Evolutionary conservation across 2,329 filamentous ascomycete genomes (phyloP), one percentile per base, ranked within the genome.

Genomic region (Fusarium zealandicum): DNA sequence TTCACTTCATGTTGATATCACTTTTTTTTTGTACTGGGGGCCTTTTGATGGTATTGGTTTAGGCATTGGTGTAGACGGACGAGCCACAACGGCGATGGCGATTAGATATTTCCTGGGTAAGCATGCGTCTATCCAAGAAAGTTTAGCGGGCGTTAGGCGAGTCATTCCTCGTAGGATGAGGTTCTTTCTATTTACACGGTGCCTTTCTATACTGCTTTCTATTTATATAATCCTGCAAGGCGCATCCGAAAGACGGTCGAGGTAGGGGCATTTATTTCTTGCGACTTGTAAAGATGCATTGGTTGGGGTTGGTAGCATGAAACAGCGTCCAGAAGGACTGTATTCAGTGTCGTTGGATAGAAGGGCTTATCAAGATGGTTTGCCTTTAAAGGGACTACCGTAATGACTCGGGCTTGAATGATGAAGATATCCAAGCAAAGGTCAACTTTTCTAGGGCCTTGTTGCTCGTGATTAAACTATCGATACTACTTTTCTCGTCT

Each of bases 391-490:
- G 45, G 14, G 44, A 47, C 14, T 20, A n/a, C n/a, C n/a, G n/a
- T n/a, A 38, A 45, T 58, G 39, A 25, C 33, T 41, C n/a, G 42
- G 33, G 13, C 17, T 51, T 48, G 45, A 54, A 48, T 48, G 28
- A 45, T 49, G 31, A 39, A 50, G 17, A 39, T 56, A 50, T 54
- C 38, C 36, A 60, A 40, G 35, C 70, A 4, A 82, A 27, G 20
- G 8, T 31, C 72, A 59, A 82, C 59, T 64, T 78, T 83, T 13
- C 54, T 63, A 8, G 78, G 80, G 83, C 75, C 57, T 75, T 78
- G 13, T 64, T 65, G 27, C 73, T 61, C 2, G 67, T 72, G 22
- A 74, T n/a, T n/a, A n/a, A n/a, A n/a, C n/a, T n/a, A n/a, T n/a
- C n/a, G n/a, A n/a, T n/a, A n/a, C n/a, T n/a, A n/a, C n/a, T n/a